Evolutionary conservation across 495 filamentous ascomycete species (phyloP).

Genomic region (Neurospora sp.): DNA sequence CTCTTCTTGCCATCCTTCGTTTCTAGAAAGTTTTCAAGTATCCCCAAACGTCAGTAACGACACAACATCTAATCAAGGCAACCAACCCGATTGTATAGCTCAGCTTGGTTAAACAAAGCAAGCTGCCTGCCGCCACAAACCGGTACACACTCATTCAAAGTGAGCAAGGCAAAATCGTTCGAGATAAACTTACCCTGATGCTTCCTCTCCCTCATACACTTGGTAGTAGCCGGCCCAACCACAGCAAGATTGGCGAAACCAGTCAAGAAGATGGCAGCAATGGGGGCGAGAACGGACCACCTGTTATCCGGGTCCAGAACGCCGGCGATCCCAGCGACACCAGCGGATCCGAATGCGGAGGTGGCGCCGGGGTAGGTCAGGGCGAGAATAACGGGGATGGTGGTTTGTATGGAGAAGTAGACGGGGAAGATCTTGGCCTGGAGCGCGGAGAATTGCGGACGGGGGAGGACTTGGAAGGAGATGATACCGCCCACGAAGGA

Average conservation of each 20-base stretch:
- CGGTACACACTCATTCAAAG: neutral
- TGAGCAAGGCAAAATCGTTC: neutral
- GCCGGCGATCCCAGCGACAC: slow-evolving; percentile 38
- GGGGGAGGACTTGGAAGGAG: slow-evolving; percentile 62
- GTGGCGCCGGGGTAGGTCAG: slow-evolving; percentile 61
- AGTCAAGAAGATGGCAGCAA: slow-evolving; percentile 52
- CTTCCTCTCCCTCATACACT: slow-evolving; percentile 63
- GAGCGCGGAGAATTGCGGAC: slow-evolving; percentile 69
- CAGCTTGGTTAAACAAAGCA: neutral
- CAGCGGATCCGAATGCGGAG: slow-evolving; percentile 18
- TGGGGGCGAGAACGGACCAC: slow-evolving; percentile 50
- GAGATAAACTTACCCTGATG: slow-evolving; percentile 49
- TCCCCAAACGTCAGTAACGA: neutral
- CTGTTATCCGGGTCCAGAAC: slow-evolving; percentile 46
- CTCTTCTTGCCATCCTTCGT: slow-evolving; percentile 68
- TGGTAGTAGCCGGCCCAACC: slow-evolving; percentile 61
- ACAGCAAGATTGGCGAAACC: slow-evolving; percentile 56
- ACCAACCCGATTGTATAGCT: neutral
- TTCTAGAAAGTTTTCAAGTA: slow-evolving; percentile 17
- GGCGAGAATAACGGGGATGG: slow-evolving; percentile 60
- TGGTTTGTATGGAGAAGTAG: slow-evolving; percentile 77
- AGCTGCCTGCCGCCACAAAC: neutral
- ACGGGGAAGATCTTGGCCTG: slow-evolving; percentile 73
- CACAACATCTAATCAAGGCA: neutral
- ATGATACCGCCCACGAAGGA: slow-evolving; percentile 72